phyloP scores from a whole-genome alignment of 192 early-diverging fungal species.

The Cladochytrium replicatum region DNA sequence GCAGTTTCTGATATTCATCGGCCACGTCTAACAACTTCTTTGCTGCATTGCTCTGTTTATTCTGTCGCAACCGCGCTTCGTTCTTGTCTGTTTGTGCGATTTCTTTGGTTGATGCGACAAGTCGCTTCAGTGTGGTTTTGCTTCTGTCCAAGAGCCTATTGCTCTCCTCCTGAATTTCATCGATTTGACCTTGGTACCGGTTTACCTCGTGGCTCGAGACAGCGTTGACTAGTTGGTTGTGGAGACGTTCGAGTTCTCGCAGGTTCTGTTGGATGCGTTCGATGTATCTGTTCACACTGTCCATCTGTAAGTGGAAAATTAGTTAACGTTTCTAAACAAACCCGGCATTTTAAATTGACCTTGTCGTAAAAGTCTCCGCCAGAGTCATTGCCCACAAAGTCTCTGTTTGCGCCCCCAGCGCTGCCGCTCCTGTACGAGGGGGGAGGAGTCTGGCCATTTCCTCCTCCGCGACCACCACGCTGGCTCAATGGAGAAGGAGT shows the following conservation, averaged over 20 bases:
- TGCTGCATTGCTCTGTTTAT: conserved; percentile 28
- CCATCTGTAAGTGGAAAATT: too few species aligned
- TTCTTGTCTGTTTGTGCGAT: conserved; percentile 6
- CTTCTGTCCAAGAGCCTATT: conserved; percentile 14
- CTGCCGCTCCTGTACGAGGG: too few species aligned
- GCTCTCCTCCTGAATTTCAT: conserved; percentile 19
- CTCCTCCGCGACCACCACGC: too few species aligned
- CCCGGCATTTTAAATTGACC: too few species aligned
- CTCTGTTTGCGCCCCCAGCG: too few species aligned
- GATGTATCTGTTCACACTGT: conserved; percentile 11
- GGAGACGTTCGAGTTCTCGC: conserved; percentile 8
- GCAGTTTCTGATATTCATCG: conserved; percentile 25
- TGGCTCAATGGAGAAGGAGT: too few species aligned
- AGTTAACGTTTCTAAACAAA: too few species aligned
- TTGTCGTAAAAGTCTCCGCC: too few species aligned
- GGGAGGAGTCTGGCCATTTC: too few species aligned
- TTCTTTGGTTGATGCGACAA: conserved; percentile 16
- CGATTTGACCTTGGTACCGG: conserved; percentile 16
- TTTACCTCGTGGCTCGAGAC: conserved; percentile 18
- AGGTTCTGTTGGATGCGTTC: conserved; percentile 13
- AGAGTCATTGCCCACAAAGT: too few species aligned
- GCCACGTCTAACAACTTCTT: conserved; percentile 31
- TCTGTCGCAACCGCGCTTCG: conserved; percentile 17
- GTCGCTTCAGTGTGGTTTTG: conserved; percentile 13
- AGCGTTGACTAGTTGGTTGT: conserved; percentile 16